Conservation (phyloP, 495 filamentous ascomycete genomes). For the Hypoxylon cercidicola region DNA sequence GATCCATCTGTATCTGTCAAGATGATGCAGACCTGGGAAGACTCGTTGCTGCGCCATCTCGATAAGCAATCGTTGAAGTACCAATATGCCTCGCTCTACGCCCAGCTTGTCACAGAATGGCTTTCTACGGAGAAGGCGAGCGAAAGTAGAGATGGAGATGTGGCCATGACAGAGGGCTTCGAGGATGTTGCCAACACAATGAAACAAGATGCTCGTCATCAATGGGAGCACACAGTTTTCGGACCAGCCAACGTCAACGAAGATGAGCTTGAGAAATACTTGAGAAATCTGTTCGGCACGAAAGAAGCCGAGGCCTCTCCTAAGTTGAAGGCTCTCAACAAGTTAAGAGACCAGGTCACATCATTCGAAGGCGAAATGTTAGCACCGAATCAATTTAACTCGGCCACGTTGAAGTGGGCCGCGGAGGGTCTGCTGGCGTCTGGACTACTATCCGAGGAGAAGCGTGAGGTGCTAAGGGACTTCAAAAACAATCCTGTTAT, state of each 20-base stretch:
- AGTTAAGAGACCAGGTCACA: constrained; percentile 55
- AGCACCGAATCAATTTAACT: constrained; percentile 53
- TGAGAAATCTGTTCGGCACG: constrained; percentile 62
- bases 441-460: constrained; percentile 69
- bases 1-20: constrained; percentile 65
- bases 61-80: constrained; percentile 64
- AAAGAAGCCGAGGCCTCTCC: constrained; percentile 44
- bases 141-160: constrained; percentile 19
- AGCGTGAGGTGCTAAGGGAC: constrained; percentile 66
- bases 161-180: constrained; percentile 51
- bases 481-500: constrained; percentile 67
- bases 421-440: constrained; percentile 64
- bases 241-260: constrained; percentile 57
- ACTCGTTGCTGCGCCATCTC: constrained; percentile 60
- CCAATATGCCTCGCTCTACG: constrained; percentile 71
- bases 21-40: constrained; percentile 59
- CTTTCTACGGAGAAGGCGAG: constrained; percentile 48
- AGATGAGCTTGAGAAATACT: constrained; percentile 58
- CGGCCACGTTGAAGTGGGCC: constrained; percentile 57
- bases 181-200: constrained; percentile 57
- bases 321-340: constrained; percentile 52
- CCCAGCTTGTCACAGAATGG: constrained; percentile 72
- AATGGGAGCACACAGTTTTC: constrained; percentile 71
- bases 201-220: constrained; percentile 57
- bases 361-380: constrained; percentile 57